phyloP scores from a whole-genome alignment of 768 basidiomycete species.

The Termitomyces sp. region DNA sequence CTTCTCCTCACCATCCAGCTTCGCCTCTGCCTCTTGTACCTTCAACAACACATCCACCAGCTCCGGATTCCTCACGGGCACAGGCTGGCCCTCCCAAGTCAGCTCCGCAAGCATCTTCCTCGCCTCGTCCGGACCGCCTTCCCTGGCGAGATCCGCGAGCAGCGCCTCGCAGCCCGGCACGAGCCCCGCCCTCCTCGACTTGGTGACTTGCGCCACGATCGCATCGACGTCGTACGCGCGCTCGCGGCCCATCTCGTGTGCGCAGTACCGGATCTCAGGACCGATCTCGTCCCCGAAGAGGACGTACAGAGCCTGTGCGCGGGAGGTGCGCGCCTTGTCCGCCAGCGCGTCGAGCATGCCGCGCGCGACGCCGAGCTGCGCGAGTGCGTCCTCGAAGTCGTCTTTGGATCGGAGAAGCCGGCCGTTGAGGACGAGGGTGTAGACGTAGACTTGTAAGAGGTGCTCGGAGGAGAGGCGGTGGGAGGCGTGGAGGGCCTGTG shows the following conservation, averaged over 20 bases:
- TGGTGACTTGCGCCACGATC: conserved; percentile 60
- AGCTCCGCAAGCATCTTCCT: conserved; percentile 55
- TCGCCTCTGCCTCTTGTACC: conserved; percentile 72
- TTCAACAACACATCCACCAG: conserved; percentile 81
- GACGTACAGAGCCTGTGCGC: conserved; percentile 83
- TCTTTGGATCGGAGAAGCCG: conserved; percentile 74
- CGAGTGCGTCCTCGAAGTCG: conserved; percentile 68
- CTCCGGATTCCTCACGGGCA: conserved; percentile 88
- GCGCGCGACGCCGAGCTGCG: conserved; percentile 75
- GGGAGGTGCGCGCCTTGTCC: conserved; percentile 55
- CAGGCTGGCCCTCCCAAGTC: conserved; percentile 74
- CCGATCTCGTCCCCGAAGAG: conserved; percentile 83
- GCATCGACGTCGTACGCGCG: conserved; percentile 80
- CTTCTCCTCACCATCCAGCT: conserved; percentile 34
- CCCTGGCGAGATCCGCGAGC: conserved; percentile 42
- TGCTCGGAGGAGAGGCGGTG: conserved; percentile 49
- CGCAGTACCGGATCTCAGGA: conserved; percentile 88
- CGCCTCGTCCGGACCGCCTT: conserved; percentile 30
- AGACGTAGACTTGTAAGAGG: conserved; percentile 66
- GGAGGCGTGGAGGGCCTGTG: conserved; percentile 53
- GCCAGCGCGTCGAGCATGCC: conserved; percentile 66
- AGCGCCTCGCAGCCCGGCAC: conserved; percentile 59
- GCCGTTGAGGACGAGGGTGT: conserved; percentile 79
- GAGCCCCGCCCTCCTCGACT: conserved; percentile 48
- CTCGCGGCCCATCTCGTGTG: conserved; percentile 76